These are phyloP conservation scores for Kurtzmaniella quercitrusa DNA, from an alignment of 1,139 yeast genomes.

Conservation along the genomic window DNA sequence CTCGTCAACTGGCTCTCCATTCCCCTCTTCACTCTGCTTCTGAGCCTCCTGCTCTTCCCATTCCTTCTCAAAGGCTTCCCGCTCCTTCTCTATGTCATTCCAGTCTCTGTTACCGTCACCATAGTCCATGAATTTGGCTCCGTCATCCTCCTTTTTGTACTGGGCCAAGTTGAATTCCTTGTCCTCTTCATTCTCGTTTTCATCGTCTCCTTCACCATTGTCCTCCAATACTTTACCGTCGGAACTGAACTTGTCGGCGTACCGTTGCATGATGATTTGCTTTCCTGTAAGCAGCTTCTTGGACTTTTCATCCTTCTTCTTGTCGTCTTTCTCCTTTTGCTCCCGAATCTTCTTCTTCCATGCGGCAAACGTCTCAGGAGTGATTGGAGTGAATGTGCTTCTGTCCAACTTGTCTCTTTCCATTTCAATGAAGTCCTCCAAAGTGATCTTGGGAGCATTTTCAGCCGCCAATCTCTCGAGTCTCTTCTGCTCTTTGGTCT, in stretches of 20 bases:
- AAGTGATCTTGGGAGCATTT: slow-evolving; percentile 81
- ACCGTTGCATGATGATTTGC: slow-evolving; percentile 74
- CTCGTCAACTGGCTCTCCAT: background rate
- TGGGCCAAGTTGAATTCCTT: slow-evolving; percentile 72
- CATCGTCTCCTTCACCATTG: slow-evolving; percentile 43
- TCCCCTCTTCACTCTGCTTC: background rate
- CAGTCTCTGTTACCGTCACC: slow-evolving; percentile 36
- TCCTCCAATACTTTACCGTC: slow-evolving; percentile 44
- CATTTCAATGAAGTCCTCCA: slow-evolving; percentile 93
- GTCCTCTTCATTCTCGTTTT: slow-evolving; percentile 41
- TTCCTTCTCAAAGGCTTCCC: background rate
- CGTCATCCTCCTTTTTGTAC: slow-evolving; percentile 43
- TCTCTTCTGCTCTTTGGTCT: slow-evolving; percentile 93
- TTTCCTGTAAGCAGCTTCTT: slow-evolving; percentile 66
- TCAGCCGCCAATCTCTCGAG: slow-evolving; percentile 85
- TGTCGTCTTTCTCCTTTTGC: slow-evolving; percentile 52
- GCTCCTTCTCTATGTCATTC: slow-evolving; percentile 2
- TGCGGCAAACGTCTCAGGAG: slow-evolving; percentile 70
- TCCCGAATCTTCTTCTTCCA: slow-evolving; percentile 77
- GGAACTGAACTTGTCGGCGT: slow-evolving; percentile 54
- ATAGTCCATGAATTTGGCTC: slow-evolving; percentile 47
- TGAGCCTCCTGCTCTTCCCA: background rate
- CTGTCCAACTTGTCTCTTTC: slow-evolving; percentile 85
- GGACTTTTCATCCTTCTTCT: slow-evolving; percentile 35
- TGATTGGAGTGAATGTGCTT: slow-evolving; percentile 79